phyloP scores from a whole-genome alignment of 208 protist genomes.

The Crithidia acanthocephali region DNA sequence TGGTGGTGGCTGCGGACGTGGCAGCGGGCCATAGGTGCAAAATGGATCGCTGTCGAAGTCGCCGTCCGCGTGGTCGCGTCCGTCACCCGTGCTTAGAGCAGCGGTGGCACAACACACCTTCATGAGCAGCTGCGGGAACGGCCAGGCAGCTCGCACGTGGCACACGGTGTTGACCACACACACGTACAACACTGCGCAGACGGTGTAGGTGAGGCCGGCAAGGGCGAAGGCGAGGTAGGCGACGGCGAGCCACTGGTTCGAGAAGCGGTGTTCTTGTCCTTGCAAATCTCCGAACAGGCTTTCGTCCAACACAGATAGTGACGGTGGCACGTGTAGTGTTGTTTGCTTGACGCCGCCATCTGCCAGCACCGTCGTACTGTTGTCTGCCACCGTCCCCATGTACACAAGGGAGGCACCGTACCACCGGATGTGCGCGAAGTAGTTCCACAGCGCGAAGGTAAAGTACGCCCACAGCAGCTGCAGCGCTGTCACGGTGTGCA shows the following conservation, averaged over 20 bases:
- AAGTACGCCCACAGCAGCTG: constrained; percentile 20
- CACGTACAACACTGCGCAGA: constrained; percentile 14
- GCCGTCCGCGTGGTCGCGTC: not conserved
- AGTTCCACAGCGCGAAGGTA: constrained; percentile 15
- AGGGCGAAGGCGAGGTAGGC: constrained; percentile 18
- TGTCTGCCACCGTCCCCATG: not conserved
- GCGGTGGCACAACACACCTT: not conserved
- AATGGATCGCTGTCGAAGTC: constrained; percentile 2
- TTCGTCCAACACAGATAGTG: not conserved
- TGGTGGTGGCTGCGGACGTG: not conserved
- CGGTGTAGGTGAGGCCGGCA: constrained; percentile 19
- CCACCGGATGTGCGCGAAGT: constrained; percentile 19
- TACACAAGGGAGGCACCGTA: constrained; percentile 10
- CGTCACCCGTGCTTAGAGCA: too few relatives aligned
- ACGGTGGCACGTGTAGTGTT: not conserved
- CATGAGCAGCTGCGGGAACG: constrained; percentile 2
- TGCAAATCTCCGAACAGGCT: not conserved
- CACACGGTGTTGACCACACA: constrained; percentile 20
- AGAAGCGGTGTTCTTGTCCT: not conserved
- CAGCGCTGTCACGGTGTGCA: constrained; percentile 13
- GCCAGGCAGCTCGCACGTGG: constrained; percentile 19
- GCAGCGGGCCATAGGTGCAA: constrained; percentile 2
- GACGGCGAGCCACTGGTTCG: constrained; percentile 7
- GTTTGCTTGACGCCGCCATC: not conserved
- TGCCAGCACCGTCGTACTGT: not conserved